These are phyloP conservation scores for Ceratobasidium sp. DNA, from an alignment of 1,284 basidiomycete genomes.

Conservation along the genomic window DNA sequence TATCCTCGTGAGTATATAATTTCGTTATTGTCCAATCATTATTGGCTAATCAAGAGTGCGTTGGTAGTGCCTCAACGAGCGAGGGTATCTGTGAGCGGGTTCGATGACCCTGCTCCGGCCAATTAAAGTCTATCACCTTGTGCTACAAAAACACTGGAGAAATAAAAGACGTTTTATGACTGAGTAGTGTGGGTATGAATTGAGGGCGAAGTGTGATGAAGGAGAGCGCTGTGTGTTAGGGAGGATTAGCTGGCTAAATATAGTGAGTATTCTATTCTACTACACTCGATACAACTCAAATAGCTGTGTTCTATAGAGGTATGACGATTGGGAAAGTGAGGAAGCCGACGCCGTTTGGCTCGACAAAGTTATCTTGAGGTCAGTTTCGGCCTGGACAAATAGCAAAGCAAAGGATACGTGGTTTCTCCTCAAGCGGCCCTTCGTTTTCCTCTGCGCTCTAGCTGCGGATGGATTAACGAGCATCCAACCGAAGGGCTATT, in stretches of 20 bases:
- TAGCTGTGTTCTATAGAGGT: too few relatives aligned
- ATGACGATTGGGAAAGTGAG: not conserved
- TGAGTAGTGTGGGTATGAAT: not conserved
- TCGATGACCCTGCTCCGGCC: slow-evolving; percentile 46
- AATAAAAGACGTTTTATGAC: not conserved
- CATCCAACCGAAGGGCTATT: too few relatives aligned
- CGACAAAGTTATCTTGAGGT: too few relatives aligned
- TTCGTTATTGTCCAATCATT: not conserved
- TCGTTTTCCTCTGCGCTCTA: too few relatives aligned
- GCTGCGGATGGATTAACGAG: too few relatives aligned
- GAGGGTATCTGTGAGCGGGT: slow-evolving; percentile 46
- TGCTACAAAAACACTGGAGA: not conserved
- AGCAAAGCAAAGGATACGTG: too few relatives aligned
- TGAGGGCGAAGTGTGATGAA: not conserved
- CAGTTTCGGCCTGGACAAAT: too few relatives aligned
- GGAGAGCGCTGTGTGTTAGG: not conserved
- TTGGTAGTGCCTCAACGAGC: slow-evolving; percentile 48
- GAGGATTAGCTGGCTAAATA: not conserved
- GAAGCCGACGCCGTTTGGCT: too few relatives aligned
- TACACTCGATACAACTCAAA: not conserved
- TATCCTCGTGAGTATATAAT: slow-evolving; percentile 81
- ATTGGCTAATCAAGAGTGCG: not conserved
- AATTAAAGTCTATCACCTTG: not conserved
- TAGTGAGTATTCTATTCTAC: not conserved
- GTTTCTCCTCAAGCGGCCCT: too few relatives aligned